Evolutionary conservation across 2,329 filamentous ascomycete species (phyloP).

Genomic region (Stagonosporopsis chrysanthemi): DNA sequence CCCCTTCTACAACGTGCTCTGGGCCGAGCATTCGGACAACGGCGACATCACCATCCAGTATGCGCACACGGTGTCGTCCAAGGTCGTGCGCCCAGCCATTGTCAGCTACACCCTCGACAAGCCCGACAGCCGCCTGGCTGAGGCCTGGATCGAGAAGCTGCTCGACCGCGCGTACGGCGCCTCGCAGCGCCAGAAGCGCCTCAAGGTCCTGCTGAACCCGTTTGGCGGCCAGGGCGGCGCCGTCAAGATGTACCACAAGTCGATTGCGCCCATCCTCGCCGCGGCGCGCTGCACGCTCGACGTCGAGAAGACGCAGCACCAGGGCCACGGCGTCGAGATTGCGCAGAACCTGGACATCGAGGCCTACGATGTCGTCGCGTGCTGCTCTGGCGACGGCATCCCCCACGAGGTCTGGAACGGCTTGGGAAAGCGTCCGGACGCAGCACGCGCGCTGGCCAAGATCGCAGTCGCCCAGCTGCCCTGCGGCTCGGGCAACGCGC

Average conservation of each 20-base stretch:
- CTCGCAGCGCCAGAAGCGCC: constrained; percentile 73
- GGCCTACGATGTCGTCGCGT: constrained; percentile 82
- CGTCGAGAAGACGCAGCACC: constrained; percentile 72
- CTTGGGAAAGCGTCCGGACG: constrained; percentile 77
- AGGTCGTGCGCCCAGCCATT: constrained; percentile 66
- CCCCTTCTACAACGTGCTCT: constrained; percentile 83
- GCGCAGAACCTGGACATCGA: constrained; percentile 78
- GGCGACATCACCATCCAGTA: constrained; percentile 74
- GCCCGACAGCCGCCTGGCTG: constrained; percentile 57
- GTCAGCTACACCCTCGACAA: constrained; percentile 68
- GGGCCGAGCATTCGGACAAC: constrained; percentile 70
- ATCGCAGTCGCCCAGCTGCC: constrained; percentile 87
- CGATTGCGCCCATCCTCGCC: constrained; percentile 82
- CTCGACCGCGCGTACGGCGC: constrained; percentile 74
- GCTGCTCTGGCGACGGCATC: constrained; percentile 90
- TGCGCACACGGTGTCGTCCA: constrained; percentile 65
- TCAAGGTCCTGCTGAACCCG: constrained; percentile 91
- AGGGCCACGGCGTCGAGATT: constrained; percentile 81
- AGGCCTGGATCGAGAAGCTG: constrained; percentile 70
- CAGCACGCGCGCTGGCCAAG: constrained; percentile 73
- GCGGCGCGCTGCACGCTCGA: constrained; percentile 82
- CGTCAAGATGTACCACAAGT: constrained; percentile 72
- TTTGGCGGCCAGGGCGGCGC: constrained; percentile 85
- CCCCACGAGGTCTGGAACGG: constrained; percentile 96
- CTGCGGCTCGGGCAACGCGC: constrained; percentile 92